Conservation (phyloP, 2,329 filamentous ascomycete genomes). For the Pseudogymnoascus sp. region DNA sequence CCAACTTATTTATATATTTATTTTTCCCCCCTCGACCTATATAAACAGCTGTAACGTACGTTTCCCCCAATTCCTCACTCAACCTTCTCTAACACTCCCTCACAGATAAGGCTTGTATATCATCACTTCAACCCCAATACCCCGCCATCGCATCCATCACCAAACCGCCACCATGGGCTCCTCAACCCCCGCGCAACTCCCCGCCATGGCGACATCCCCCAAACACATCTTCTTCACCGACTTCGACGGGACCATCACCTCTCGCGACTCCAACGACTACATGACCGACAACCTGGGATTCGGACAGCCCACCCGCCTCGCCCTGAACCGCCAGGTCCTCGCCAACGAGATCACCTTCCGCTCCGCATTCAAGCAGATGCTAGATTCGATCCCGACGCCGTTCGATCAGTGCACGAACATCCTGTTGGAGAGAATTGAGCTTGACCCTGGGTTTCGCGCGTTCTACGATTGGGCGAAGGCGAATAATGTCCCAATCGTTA, state of each 20-base stretch:
- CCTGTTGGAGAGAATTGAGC: slow-evolving; percentile 73
- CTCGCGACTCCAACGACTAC: slow-evolving; percentile 58
- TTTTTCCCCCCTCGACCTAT: neutral
- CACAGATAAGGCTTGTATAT: neutral
- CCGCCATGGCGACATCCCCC: slow-evolving; percentile 61
- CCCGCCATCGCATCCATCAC: slow-evolving; percentile 5
- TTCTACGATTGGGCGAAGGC: slow-evolving; percentile 79
- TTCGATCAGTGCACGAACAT: slow-evolving; percentile 76
- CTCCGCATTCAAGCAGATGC: slow-evolving; percentile 85
- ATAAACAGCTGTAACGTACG: slow-evolving; percentile 1
- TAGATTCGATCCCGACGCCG: slow-evolving; percentile 75
- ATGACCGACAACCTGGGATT: slow-evolving; percentile 91
- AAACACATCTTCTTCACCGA: slow-evolving; percentile 98
- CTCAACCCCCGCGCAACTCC: slow-evolving; percentile 37
- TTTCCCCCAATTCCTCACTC: neutral
- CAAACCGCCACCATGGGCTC: slow-evolving; percentile 25
- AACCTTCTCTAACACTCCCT: neutral
- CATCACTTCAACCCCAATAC: neutral
- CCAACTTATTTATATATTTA: neutral
- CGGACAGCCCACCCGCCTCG: slow-evolving; percentile 62
- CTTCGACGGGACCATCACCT: slow-evolving; percentile 94
- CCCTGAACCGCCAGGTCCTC: slow-evolving; percentile 73
- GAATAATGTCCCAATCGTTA: slow-evolving; percentile 85
- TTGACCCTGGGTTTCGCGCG: slow-evolving; percentile 81
- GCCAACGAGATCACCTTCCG: slow-evolving; percentile 66